phyloP scores from a whole-genome alignment of 1,284 basidiomycete genomes.

The Anthracocystis walkeri region DNA sequence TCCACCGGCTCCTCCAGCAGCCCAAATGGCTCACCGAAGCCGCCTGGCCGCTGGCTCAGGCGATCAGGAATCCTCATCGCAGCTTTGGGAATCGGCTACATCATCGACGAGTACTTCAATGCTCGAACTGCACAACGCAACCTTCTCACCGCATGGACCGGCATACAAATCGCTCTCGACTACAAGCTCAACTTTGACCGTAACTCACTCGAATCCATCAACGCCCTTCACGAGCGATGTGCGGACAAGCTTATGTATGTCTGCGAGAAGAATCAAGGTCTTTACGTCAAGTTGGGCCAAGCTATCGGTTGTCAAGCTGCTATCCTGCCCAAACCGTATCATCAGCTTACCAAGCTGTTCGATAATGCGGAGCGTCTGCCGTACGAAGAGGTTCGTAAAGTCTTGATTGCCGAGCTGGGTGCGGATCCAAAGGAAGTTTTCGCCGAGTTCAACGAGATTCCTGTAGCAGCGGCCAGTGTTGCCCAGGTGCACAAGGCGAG shows the following conservation, averaged over 20 bases:
- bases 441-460: slow-evolving; percentile 48
- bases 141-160: slow-evolving; percentile 51
- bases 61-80: slow-evolving; percentile 21
- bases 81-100: slow-evolving; percentile 18
- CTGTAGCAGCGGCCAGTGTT: slow-evolving; percentile 61
- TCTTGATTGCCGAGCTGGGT: slow-evolving; percentile 55
- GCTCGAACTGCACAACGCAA: slow-evolving; percentile 54
- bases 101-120: slow-evolving; percentile 50
- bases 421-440: slow-evolving; percentile 53
- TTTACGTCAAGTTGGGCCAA: slow-evolving; percentile 64
- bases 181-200: slow-evolving; percentile 65
- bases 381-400: slow-evolving; percentile 48
- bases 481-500: slow-evolving; percentile 62
- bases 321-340: slow-evolving; percentile 63
- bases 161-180: slow-evolving; percentile 58
- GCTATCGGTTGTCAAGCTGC: slow-evolving; percentile 60
- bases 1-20: background rate
- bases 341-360: slow-evolving; percentile 58
- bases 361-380: slow-evolving; percentile 60
- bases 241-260: slow-evolving; percentile 56
- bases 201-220: slow-evolving; percentile 49
- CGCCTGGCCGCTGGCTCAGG: slow-evolving; percentile 12
- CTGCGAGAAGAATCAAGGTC: slow-evolving; percentile 62
- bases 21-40: background rate
- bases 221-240: slow-evolving; percentile 60